These are phyloP conservation scores for Magnolia changhungtana DNA, from an alignment of 164 flowering plant species.

Conservation along the genomic window DNA sequence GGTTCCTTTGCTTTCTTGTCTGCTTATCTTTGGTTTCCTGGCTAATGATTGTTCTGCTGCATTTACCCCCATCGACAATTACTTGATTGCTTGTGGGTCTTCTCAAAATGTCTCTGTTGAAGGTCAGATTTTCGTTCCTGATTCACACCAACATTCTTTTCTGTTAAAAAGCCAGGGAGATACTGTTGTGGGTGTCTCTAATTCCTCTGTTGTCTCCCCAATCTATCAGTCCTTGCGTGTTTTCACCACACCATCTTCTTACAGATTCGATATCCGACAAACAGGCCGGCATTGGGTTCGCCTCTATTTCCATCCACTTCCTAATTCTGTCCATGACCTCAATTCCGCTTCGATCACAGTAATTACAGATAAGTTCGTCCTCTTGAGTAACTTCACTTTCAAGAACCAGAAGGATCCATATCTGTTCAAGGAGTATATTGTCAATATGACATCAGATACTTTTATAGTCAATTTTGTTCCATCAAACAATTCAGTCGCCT, in stretches of 20 bases:
- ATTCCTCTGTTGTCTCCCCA: slow-evolving; percentile 24
- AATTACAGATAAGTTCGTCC: slow-evolving; percentile 25
- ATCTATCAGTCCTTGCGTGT: slow-evolving; percentile 24
- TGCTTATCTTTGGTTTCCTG: slow-evolving; percentile 5
- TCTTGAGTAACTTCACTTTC: slow-evolving; percentile 28
- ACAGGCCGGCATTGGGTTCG: slow-evolving; percentile 36
- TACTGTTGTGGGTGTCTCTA: slow-evolving; percentile 8
- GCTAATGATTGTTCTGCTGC: slow-evolving; percentile 13
- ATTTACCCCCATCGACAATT: slow-evolving; percentile 24
- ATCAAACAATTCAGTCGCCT: slow-evolving; percentile 24
- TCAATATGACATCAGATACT: slow-evolving; percentile 27
- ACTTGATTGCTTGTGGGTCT: slow-evolving; percentile 37
- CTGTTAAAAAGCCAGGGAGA: slow-evolving; percentile 14
- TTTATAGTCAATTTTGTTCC: slow-evolving; percentile 27
- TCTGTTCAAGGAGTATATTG: slow-evolving; percentile 32
- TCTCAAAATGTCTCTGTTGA: slow-evolving; percentile 26
- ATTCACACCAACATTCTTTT: slow-evolving; percentile 18
- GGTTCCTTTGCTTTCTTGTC: slow-evolving; percentile 5
- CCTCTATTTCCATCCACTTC: slow-evolving; percentile 27
- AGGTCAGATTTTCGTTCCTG: slow-evolving; percentile 28
- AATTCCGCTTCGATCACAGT: slow-evolving; percentile 24
- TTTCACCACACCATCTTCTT: slow-evolving; percentile 19
- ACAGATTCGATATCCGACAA: slow-evolving; percentile 22
- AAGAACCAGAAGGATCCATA: slow-evolving; percentile 18
- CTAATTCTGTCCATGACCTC: slow-evolving; percentile 18